phyloP scores from a whole-genome alignment of 495 filamentous ascomycete genomes.

The Trichoderma reesei region DNA sequence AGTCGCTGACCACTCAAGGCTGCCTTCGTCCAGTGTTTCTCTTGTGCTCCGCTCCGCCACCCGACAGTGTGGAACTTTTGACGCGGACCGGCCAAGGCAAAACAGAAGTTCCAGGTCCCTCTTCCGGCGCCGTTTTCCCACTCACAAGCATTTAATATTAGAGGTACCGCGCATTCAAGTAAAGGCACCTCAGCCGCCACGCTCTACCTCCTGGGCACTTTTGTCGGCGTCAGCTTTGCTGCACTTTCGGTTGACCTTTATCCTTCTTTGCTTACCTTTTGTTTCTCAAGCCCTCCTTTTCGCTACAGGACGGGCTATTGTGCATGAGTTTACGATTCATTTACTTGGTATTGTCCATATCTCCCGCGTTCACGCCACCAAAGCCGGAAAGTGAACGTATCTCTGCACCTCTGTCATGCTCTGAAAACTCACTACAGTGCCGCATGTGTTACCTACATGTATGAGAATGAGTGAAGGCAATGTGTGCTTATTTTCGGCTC shows the following conservation, averaged over 20 bases:
- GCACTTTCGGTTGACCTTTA: not conserved
- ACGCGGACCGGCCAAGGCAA: not conserved
- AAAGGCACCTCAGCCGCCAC: too few species aligned
- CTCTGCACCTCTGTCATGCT: too few species aligned
- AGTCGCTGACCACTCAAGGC: not conserved
- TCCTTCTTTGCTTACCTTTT: not conserved
- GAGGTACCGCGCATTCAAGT: not conserved
- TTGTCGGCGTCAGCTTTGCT: not conserved
- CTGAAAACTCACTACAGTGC: too few species aligned
- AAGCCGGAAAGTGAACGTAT: too few species aligned
- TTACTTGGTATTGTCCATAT: too few species aligned
- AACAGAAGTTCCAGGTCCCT: constrained; percentile 2
- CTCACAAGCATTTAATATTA: not conserved
- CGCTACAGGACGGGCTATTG: not conserved
- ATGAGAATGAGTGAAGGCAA: too few species aligned
- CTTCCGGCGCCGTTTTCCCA: not conserved
- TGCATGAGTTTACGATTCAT: too few species aligned
- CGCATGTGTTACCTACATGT: too few species aligned
- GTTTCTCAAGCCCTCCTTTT: not conserved
- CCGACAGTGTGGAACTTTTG: constrained; percentile 8
- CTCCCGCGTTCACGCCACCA: too few species aligned
- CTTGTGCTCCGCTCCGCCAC: constrained; percentile 6
- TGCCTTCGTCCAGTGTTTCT: not conserved
- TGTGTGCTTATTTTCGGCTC: too few species aligned
- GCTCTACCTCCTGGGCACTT: not conserved